phyloP scores from a whole-genome alignment of 192 early-diverging fungal species.

The Podochytrium sp. region DNA sequence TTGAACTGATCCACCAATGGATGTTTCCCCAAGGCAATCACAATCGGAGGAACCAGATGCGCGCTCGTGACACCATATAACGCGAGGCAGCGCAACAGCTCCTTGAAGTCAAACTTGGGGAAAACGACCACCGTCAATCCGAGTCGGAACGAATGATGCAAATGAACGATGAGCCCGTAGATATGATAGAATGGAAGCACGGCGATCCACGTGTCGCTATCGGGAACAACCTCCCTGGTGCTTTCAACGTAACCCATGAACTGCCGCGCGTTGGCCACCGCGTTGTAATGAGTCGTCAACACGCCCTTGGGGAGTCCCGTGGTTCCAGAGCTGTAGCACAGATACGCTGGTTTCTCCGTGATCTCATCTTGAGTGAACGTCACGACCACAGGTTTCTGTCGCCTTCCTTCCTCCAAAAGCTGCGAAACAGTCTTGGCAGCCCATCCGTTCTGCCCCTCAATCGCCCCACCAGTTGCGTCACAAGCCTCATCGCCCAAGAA shows the following conservation, averaged over 20 bases:
- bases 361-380: constrained; percentile 43
- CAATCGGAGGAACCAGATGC: constrained; percentile 70
- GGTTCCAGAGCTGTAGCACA: constrained; percentile 74
- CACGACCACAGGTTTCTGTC: background rate
- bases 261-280: constrained; percentile 75
- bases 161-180: constrained; percentile 33
- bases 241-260: constrained; percentile 45
- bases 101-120: constrained; percentile 72
- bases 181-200: constrained; percentile 67
- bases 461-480: no score
- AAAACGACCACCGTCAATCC: constrained; percentile 69
- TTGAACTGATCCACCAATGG: constrained; percentile 77
- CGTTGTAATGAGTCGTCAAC: constrained; percentile 74
- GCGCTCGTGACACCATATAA: constrained; percentile 66
- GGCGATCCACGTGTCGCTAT: constrained; percentile 42
- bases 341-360: constrained; percentile 52
- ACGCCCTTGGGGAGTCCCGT: constrained; percentile 72
- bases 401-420: background rate
- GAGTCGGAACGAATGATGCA: constrained; percentile 39
- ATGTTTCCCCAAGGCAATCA: constrained; percentile 76
- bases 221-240: constrained; percentile 2
- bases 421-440: background rate
- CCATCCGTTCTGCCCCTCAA: no score
- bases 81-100: constrained; percentile 68
- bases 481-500: constrained; percentile 14